Conservation (phyloP, 202 grass and related monocot species). For the Cymbopogon flexuosus region DNA sequence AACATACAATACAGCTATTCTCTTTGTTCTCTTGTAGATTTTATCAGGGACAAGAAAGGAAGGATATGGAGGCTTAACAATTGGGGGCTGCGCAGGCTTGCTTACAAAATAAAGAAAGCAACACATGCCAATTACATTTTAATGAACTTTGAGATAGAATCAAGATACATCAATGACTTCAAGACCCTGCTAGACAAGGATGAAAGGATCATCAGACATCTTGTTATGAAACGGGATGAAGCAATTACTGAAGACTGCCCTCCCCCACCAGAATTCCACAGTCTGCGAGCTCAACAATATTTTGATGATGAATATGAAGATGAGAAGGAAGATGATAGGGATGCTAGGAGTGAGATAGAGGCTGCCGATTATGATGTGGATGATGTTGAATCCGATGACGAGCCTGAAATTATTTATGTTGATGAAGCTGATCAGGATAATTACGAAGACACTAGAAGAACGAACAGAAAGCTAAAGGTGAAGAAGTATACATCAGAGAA, state of each 20-base stretch:
- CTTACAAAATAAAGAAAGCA: conserved; percentile 93
- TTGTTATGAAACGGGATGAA: conserved; percentile 73
- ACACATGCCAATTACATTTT: conserved; percentile 75
- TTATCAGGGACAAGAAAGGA: conserved; percentile 84
- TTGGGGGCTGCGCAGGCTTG: conserved; percentile 77
- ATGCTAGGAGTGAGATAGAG: conserved; percentile 20
- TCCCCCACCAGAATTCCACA: conserved; percentile 63
- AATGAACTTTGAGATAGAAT: conserved; percentile 96
- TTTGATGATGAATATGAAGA: conserved; percentile 50
- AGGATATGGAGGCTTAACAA: conserved; percentile 95
- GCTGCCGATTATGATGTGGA: conserved; percentile 24
- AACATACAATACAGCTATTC: neutral
- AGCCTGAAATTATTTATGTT: conserved; percentile 49
- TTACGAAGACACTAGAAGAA: conserved; percentile 37
- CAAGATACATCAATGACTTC: conserved; percentile 79
- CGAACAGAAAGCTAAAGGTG: conserved; percentile 32
- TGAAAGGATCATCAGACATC: conserved; percentile 80
- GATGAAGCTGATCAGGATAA: conserved; percentile 39
- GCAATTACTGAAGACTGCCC: conserved; percentile 68
- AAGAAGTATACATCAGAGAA: conserved; percentile 40
- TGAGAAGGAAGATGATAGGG: conserved; percentile 6
- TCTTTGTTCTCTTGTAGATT: conserved; percentile 43
- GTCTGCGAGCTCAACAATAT: conserved; percentile 47
- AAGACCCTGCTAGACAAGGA: conserved; percentile 88
- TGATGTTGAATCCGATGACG: conserved; percentile 18